A percentile compares a stretch with the other conserved stretches of the same genome.
These are phyloP conservation scores for Russula brevipes DNA, from an alignment of 768 basidiomycete species.

Conservation along the genomic window DNA sequence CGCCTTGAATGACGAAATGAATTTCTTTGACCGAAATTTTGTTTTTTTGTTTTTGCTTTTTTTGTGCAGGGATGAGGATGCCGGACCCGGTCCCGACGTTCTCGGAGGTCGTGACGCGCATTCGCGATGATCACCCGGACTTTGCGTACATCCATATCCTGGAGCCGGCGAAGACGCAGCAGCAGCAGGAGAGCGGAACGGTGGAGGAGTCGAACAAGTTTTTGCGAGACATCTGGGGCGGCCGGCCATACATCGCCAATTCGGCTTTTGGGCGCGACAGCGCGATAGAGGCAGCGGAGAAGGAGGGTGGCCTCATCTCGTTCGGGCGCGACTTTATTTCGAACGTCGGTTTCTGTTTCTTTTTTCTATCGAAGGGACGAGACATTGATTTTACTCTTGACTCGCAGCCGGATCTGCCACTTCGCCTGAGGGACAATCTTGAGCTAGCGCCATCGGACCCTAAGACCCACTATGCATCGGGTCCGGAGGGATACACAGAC, in stretches of 20 bases:
- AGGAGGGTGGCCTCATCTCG: slow-evolving; percentile 15
- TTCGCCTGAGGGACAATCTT: slow-evolving; percentile 7
- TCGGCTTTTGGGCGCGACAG: slow-evolving; percentile 27
- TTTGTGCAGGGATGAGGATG: slow-evolving; percentile 11
- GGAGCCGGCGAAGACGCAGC: slow-evolving; percentile 24
- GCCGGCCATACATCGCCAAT: slow-evolving; percentile 26
- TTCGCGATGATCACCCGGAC: slow-evolving; percentile 24
- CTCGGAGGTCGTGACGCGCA: slow-evolving; percentile 27
- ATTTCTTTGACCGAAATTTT: too few relatives aligned
- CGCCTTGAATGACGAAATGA: not conserved
- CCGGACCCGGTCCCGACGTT: slow-evolving; percentile 30
- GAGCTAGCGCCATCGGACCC: not conserved
- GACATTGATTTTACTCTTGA: too few relatives aligned
- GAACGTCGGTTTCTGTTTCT: slow-evolving; percentile 11
- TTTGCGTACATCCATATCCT: slow-evolving; percentile 32
- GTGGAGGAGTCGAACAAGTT: slow-evolving; percentile 24
- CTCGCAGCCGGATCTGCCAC: slow-evolving; percentile 24
- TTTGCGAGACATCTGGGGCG: slow-evolving; percentile 28
- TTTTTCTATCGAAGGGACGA: not conserved
- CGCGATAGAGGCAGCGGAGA: slow-evolving; percentile 22
- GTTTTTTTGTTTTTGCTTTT: not conserved
- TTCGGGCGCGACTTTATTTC: slow-evolving; percentile 19
- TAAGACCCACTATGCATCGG: not conserved
- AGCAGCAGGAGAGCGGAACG: not conserved
- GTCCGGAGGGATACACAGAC: slow-evolving; percentile 23